Evolutionary conservation across 768 basidiomycete species (phyloP).

Genomic region (Pleurotus citrinopileatus): DNA sequence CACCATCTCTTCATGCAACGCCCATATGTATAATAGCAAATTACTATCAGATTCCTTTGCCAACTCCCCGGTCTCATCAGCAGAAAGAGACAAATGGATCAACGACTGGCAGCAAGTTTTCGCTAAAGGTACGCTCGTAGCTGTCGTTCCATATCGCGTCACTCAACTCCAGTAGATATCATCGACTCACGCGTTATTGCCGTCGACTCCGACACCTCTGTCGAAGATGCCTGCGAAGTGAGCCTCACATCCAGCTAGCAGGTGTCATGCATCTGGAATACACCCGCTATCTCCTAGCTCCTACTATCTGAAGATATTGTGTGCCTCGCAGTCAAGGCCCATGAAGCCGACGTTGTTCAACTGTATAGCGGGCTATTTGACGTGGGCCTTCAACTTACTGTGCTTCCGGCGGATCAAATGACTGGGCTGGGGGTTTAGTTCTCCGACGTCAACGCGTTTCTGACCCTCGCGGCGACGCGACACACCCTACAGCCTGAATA

Average conservation of each 20-base stretch:
- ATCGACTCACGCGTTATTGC: conserved; percentile 66
- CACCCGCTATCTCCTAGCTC: conserved; percentile 33
- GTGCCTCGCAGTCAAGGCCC: conserved; percentile 61
- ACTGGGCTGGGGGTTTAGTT: conserved; percentile 40
- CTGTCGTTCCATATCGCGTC: not conserved
- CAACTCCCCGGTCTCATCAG: conserved; percentile 22
- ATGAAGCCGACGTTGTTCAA: conserved; percentile 22
- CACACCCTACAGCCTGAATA: conserved; percentile 67
- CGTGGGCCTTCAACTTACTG: conserved; percentile 37
- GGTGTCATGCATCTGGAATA: conserved; percentile 6
- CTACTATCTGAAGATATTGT: conserved; percentile 59
- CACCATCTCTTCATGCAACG: not conserved
- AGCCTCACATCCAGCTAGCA: conserved; percentile 17
- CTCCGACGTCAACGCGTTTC: conserved; percentile 85
- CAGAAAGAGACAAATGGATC: conserved; percentile 47
- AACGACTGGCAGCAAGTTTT: conserved; percentile 51
- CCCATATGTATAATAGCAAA: conserved; percentile 28
- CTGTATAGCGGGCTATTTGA: conserved; percentile 67
- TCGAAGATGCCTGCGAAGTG: conserved; percentile 83
- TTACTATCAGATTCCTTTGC: conserved; percentile 36
- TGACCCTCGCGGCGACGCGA: conserved; percentile 77
- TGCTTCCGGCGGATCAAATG: not conserved
- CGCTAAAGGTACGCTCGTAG: conserved; percentile 50
- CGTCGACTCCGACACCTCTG: conserved; percentile 68
- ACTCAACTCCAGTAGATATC: conserved; percentile 43